phyloP scores from a whole-genome alignment of 805 yeast genomes.

The Candida pseudofarinosa region DNA sequence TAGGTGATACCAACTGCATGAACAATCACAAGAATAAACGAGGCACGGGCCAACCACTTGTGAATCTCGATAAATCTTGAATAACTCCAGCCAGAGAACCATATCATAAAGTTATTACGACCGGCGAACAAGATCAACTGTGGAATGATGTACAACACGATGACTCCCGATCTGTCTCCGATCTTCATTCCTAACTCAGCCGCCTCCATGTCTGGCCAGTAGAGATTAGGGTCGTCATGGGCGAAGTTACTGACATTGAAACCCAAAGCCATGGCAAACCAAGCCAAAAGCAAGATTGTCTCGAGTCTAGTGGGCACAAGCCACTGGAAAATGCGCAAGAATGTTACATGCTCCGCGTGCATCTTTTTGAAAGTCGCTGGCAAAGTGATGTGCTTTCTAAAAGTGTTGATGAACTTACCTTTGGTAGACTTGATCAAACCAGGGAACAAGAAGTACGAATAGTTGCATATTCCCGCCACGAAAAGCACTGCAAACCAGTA shows the following conservation, averaged over 20 bases:
- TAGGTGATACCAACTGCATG: conserved; percentile 59
- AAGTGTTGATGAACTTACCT: conserved; percentile 13
- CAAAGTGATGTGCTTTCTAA: conserved; percentile 23
- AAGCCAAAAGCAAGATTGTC: conserved; percentile 36
- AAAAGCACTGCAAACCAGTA: conserved; percentile 28
- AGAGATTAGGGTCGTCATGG: conserved; percentile 21
- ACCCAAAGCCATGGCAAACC: conserved; percentile 30
- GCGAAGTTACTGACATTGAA: conserved; percentile 23
- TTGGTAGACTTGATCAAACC: conserved; percentile 26
- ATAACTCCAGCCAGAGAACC: conserved; percentile 59
- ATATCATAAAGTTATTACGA: conserved; percentile 64
- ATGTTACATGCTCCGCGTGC: conserved; percentile 12
- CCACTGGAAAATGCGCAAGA: conserved; percentile 14
- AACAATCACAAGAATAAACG: conserved; percentile 45
- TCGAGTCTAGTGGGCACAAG: conserved; percentile 55
- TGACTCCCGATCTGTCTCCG: conserved; percentile 52
- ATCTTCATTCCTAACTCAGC: conserved; percentile 38
- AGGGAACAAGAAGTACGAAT: conserved; percentile 19
- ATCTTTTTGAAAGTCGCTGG: conserved; percentile 22
- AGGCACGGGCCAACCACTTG: conserved; percentile 58
- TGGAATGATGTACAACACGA: conserved; percentile 54
- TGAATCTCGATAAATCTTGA: conserved; percentile 62
- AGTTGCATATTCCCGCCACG: conserved; percentile 30
- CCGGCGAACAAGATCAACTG: conserved; percentile 61
- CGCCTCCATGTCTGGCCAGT: conserved; percentile 17